Evolutionary conservation across 176 grass and related monocot species (phyloP).

Genomic region (Avena sativa): DNA sequence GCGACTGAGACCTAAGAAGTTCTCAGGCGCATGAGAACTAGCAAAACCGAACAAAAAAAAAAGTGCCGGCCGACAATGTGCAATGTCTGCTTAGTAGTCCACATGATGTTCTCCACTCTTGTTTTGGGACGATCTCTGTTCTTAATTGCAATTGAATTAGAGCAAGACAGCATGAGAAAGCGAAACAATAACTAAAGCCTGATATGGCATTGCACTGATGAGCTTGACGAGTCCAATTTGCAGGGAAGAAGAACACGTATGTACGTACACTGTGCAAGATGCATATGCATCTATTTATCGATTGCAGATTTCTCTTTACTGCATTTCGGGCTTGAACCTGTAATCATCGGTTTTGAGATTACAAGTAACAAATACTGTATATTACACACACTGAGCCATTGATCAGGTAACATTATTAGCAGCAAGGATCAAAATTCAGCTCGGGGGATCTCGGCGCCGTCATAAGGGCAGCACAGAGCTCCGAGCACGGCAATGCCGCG

Average conservation of each 20-base stretch:
- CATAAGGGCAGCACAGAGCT: conserved; percentile 67
- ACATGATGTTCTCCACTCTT: neutral
- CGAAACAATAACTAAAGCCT: neutral
- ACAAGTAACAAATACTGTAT: conserved; percentile 13
- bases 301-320: conserved; percentile 23
- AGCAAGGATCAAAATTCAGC: conserved; percentile 50
- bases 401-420: conserved; percentile 40
- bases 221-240: neutral
- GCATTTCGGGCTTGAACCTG: neutral
- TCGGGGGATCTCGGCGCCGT: conserved; percentile 17
- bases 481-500: conserved; percentile 65
- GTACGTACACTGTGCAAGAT: neutral
- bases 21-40: too few species aligned
- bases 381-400: neutral
- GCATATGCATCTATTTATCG: neutral
- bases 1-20: too few species aligned
- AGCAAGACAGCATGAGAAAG: neutral
- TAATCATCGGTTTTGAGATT: conserved; percentile 46
- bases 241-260: neutral
- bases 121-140: neutral
- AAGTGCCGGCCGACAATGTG: neutral
- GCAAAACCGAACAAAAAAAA: too few species aligned
- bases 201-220: neutral
- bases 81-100: neutral
- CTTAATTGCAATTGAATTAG: neutral